These are phyloP conservation scores for Obelidium mucronatum DNA, from an alignment of 192 early-diverging fungal species.

Conservation along the genomic window DNA sequence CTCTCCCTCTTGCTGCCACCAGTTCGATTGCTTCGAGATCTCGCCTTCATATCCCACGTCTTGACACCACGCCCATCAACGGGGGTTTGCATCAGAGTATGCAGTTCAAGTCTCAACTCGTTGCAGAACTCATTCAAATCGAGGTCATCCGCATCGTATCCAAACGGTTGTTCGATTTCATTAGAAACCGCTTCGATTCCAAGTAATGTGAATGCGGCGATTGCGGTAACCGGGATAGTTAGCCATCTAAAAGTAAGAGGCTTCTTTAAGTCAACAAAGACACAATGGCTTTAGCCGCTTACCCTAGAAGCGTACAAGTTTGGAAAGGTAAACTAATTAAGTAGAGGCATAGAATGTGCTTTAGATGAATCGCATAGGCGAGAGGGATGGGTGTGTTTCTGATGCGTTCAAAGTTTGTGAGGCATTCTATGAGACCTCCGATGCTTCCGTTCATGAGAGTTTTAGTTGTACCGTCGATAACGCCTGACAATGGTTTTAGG, in stretches of 20 bases:
- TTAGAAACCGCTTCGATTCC: constrained; percentile 80
- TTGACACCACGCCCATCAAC: background rate
- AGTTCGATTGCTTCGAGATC: too few relatives aligned
- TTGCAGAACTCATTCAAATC: constrained; percentile 49
- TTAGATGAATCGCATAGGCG: constrained; percentile 74
- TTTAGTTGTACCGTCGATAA: constrained; percentile 44
- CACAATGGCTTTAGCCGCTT: too few relatives aligned
- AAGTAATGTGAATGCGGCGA: constrained; percentile 74
- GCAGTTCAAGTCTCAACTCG: constrained; percentile 44
- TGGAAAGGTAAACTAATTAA: constrained; percentile 70
- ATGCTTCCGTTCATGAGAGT: constrained; percentile 42
- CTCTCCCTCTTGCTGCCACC: too few relatives aligned
- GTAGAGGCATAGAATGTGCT: constrained; percentile 70
- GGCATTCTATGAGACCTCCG: constrained; percentile 56
- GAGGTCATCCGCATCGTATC: constrained; percentile 77
- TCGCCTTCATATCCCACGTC: background rate
- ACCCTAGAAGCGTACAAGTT: too few relatives aligned
- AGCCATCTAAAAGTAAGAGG: constrained; percentile 50
- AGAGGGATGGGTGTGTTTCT: constrained; percentile 71
- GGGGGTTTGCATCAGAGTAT: background rate
- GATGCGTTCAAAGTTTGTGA: constrained; percentile 76
- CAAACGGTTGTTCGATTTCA: constrained; percentile 90
- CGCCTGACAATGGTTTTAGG: constrained; percentile 5
- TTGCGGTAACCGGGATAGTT: constrained; percentile 69
- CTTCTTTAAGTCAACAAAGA: too few relatives aligned